These are phyloP conservation scores for Diaporthe sp. DNA, from an alignment of 2,329 filamentous ascomycete genomes.

Conservation along the genomic window DNA sequence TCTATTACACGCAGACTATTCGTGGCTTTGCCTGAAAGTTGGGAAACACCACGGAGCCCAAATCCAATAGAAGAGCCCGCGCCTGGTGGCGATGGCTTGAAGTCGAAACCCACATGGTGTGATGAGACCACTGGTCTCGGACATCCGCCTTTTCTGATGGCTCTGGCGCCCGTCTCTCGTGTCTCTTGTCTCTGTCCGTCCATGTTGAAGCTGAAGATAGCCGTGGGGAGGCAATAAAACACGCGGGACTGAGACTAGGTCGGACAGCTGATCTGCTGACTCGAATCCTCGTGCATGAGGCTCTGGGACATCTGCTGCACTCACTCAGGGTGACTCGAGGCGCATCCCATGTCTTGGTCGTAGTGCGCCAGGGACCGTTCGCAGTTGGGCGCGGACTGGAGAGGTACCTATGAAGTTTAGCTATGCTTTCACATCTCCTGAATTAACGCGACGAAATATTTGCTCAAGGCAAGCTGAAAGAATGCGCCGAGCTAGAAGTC, in stretches of 20 bases:
- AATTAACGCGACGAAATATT: not conserved
- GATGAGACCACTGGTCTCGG: constrained; percentile 28
- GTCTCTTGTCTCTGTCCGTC: constrained; percentile 11
- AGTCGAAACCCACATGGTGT: constrained; percentile 19
- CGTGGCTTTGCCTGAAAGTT: constrained; percentile 16
- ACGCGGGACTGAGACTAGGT: constrained; percentile 11
- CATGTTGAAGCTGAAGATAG: not conserved
- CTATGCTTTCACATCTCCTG: not conserved
- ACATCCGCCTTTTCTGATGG: constrained; percentile 7
- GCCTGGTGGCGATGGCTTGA: not conserved
- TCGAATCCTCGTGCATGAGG: not conserved
- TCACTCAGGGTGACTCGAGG: not conserved
- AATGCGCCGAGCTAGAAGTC: not conserved
- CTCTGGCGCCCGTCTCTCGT: constrained; percentile 11
- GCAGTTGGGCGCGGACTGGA: not conserved
- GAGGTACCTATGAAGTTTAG: not conserved
- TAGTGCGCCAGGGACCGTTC: not conserved
- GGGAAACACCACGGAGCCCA: not conserved
- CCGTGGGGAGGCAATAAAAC: constrained; percentile 1
- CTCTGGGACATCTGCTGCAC: not conserved
- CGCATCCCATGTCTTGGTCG: not conserved
- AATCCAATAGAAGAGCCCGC: not conserved
- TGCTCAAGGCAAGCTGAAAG: not conserved
- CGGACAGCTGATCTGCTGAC: constrained; percentile 2
- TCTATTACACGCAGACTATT: not conserved